Percentiles rank a stretch among this genome's conserved stretches.
Conservation (phyloP, 1,139 yeast species). For the Debaryomyces sp. region DNA sequence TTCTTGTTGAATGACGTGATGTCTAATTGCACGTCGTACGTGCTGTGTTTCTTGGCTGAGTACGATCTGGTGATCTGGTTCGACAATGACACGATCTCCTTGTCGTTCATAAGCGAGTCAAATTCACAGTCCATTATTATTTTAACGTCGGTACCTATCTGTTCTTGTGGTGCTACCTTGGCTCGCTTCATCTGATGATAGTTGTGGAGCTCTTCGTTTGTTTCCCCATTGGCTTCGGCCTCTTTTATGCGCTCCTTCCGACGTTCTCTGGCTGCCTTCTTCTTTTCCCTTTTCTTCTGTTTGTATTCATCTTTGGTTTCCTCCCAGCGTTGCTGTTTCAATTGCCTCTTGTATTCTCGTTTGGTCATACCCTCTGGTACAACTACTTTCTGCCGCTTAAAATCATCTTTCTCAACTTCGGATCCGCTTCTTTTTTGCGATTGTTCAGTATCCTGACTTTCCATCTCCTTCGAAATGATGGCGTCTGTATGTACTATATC, state of each 20-base stretch:
- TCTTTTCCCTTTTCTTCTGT: constrained; percentile 54
- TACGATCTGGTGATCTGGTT: constrained; percentile 83
- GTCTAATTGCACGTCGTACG: constrained; percentile 58
- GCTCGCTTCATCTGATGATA: constrained; percentile 32
- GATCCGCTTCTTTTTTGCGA: not conserved
- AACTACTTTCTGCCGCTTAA: constrained; percentile 19
- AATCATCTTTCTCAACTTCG: not conserved
- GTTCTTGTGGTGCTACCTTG: constrained; percentile 40
- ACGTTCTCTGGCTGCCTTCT: constrained; percentile 43
- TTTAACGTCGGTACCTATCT: constrained; percentile 47
- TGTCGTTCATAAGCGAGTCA: constrained; percentile 84
- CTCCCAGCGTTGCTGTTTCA: constrained; percentile 63
- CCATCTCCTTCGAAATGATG: not conserved
- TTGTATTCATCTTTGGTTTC: constrained; percentile 63
- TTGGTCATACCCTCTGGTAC: constrained; percentile 87
- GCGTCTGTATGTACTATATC: not conserved
- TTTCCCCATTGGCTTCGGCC: constrained; percentile 14
- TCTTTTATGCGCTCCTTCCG: constrained; percentile 22
- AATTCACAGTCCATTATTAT: constrained; percentile 85
- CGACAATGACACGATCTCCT: constrained; percentile 75
- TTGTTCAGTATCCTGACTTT: not conserved
- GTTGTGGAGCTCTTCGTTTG: constrained; percentile 15
- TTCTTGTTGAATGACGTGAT: constrained; percentile 70
- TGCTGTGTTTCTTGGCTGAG: constrained; percentile 69
- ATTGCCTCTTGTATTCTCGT: constrained; percentile 75